A percentile compares a stretch with the other conserved stretches of the same genome.
Evolutionary conservation across 2,329 filamentous ascomycete genomes (phyloP).

Genomic region (Cercospora beticola): DNA sequence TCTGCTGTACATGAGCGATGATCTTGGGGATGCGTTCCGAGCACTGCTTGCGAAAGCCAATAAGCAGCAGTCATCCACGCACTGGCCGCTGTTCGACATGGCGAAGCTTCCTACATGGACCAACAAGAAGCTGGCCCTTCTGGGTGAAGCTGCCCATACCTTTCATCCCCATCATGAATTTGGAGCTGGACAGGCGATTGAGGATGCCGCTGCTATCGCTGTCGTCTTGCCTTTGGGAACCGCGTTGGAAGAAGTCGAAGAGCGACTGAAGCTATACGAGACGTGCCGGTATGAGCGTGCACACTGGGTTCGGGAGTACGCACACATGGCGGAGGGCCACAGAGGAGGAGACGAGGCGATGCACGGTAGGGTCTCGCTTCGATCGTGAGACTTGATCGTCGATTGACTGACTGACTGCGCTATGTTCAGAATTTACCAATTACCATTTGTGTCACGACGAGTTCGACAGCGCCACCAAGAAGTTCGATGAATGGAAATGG

Average conservation of each 20-base stretch:
- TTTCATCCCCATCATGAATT: slow-evolving; percentile 64
- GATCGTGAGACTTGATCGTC: neutral
- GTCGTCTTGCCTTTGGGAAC: slow-evolving; percentile 56
- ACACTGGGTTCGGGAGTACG: neutral
- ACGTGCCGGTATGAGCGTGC: slow-evolving; percentile 59
- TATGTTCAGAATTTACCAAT: slow-evolving; percentile 23
- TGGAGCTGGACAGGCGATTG: slow-evolving; percentile 64
- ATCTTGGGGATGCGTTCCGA: slow-evolving; percentile 38
- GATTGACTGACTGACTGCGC: neutral
- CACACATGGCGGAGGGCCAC: neutral
- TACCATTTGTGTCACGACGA: slow-evolving; percentile 50
- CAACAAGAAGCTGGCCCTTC: slow-evolving; percentile 54
- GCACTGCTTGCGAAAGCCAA: slow-evolving; percentile 44
- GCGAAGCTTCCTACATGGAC: slow-evolving; percentile 57
- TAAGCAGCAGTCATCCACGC: slow-evolving; percentile 44
- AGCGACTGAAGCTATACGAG: slow-evolving; percentile 59
- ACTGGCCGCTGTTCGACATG: slow-evolving; percentile 65
- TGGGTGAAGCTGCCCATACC: slow-evolving; percentile 69
- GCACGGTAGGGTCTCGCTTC: neutral
- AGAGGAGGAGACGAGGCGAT: neutral
- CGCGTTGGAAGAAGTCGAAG: slow-evolving; percentile 48
- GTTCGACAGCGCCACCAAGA: slow-evolving; percentile 54
- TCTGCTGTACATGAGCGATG: slow-evolving; percentile 11
- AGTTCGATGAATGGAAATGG: slow-evolving; percentile 54
- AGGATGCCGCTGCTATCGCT: slow-evolving; percentile 62